Conservation (phyloP, 2,329 filamentous ascomycete genomes). For the Microdochium trichocladiopsis region DNA sequence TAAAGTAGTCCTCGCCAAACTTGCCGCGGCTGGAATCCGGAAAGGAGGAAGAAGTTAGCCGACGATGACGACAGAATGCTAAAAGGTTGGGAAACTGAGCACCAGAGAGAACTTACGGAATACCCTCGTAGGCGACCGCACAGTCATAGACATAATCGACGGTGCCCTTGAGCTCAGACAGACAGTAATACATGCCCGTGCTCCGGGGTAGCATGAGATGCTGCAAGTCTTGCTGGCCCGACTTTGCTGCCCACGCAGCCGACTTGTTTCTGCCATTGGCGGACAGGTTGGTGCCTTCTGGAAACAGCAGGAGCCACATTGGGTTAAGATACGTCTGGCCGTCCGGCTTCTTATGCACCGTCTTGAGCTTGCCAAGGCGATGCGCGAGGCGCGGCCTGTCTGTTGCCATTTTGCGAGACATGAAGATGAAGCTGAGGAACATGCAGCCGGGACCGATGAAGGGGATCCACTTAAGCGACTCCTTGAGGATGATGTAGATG, state of each 20-base stretch:
- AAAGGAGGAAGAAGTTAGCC: slow-evolving; percentile 3
- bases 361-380: slow-evolving; percentile 64
- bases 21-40: slow-evolving; percentile 53
- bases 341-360: slow-evolving; percentile 41
- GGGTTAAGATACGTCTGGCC: slow-evolving; percentile 57
- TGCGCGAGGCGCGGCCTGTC: slow-evolving; percentile 71
- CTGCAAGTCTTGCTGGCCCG: slow-evolving; percentile 62
- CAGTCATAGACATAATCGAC: slow-evolving; percentile 87
- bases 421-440: slow-evolving; percentile 86
- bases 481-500: slow-evolving; percentile 85
- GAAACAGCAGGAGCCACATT: slow-evolving; percentile 88
- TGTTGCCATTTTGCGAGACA: slow-evolving; percentile 81
- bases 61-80: background rate
- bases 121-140: slow-evolving; percentile 90
- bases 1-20: slow-evolving; percentile 89
- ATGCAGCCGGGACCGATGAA: slow-evolving; percentile 75
- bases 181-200: slow-evolving; percentile 72
- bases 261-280: slow-evolving; percentile 64
- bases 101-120: slow-evolving; percentile 60
- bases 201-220: slow-evolving; percentile 73
- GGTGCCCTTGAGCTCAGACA: slow-evolving; percentile 66
- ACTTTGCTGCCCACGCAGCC: slow-evolving; percentile 69
- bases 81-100: background rate
- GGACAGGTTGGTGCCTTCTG: slow-evolving; percentile 79
- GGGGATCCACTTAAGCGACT: slow-evolving; percentile 76